Evolutionary conservation across 441 rosid species (phyloP).

Genomic region (Biscutella laevigata): DNA sequence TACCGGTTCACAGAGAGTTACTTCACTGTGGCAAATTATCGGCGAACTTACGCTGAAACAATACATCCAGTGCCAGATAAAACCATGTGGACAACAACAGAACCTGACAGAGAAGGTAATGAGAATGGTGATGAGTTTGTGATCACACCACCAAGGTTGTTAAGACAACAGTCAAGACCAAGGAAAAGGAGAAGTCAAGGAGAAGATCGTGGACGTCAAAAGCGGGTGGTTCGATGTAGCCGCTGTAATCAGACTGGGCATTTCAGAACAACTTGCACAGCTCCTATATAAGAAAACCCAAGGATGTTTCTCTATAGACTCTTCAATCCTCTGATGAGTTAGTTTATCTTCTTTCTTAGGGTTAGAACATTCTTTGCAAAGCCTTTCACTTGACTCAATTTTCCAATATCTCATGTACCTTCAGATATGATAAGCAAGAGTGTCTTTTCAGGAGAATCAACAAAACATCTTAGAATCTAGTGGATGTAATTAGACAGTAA

Average conservation of each 20-base stretch:
- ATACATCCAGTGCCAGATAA: slow-evolving; percentile 58
- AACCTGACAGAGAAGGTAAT: slow-evolving; percentile 5
- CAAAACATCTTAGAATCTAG: neutral
- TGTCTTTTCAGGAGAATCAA: neutral
- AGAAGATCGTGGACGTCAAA: slow-evolving; percentile 37
- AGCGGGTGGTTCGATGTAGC: slow-evolving; percentile 52
- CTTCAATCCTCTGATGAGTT: neutral
- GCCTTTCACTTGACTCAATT: neutral
- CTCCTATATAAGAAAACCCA: slow-evolving; percentile 33
- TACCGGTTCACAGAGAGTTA: slow-evolving; percentile 40
- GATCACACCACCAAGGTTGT: slow-evolving; percentile 39
- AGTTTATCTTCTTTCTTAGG: neutral
- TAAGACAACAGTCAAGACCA: slow-evolving; percentile 26
- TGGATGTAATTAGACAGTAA: too few relatives aligned
- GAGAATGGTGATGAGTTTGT: slow-evolving; percentile 22
- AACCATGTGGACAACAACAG: slow-evolving; percentile 35
- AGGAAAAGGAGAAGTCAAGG: slow-evolving; percentile 38
- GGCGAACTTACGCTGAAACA: slow-evolving; percentile 43
- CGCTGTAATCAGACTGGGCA: slow-evolving; percentile 57
- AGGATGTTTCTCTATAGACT: slow-evolving; percentile 4
- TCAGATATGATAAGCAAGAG: neutral
- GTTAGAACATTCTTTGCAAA: slow-evolving; percentile 23
- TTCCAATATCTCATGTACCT: neutral
- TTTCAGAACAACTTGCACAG: slow-evolving; percentile 58
- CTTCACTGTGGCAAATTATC: slow-evolving; percentile 46